These are phyloP conservation scores for Chlamydomonas applanata DNA, from an alignment of 139 green algal genomes.

Conservation along the genomic window DNA sequence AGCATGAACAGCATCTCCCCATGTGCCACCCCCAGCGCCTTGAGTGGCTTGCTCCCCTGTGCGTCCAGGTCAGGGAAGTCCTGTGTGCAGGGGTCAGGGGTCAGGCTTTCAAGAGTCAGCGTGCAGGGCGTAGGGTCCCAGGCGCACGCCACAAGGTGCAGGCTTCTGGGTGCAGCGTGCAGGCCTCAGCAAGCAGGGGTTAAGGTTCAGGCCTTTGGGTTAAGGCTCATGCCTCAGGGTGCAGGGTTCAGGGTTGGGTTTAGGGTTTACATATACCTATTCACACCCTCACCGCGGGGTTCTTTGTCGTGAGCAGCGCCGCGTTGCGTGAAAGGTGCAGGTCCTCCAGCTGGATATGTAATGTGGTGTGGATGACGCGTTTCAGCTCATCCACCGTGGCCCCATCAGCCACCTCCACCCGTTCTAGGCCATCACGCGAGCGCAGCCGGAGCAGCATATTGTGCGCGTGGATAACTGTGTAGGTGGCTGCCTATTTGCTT, in stretches of 20 bases:
- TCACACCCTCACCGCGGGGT: constrained; percentile 13
- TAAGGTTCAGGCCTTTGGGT: not conserved
- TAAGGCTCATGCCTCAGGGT: not conserved
- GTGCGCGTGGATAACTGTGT: too few species aligned
- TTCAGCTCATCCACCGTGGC: constrained; percentile 57
- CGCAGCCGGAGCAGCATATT: constrained; percentile 71
- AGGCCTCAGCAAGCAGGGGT: not conserved
- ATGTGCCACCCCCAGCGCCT: constrained; percentile 50
- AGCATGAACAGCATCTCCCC: constrained; percentile 74
- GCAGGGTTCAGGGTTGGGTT: not conserved
- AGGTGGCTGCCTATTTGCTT: too few species aligned
- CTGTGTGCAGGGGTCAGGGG: not conserved
- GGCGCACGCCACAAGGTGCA: not conserved
- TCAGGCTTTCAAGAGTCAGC: not conserved
- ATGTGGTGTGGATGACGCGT: constrained; percentile 51
- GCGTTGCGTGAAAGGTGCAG: constrained; percentile 73
- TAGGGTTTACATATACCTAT: not conserved
- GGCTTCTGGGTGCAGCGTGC: not conserved
- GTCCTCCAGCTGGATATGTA: constrained; percentile 65
- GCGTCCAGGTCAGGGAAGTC: constrained; percentile 47
- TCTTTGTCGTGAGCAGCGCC: constrained; percentile 63
- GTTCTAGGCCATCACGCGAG: constrained; percentile 82
- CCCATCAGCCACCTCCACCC: constrained; percentile 55
- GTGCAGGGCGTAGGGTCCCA: too few species aligned
- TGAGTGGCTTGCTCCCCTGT: constrained; percentile 13